Base-by-base conservation (phyloP, 176 grass and related monocot species). In the Eleusine indica region DNA sequence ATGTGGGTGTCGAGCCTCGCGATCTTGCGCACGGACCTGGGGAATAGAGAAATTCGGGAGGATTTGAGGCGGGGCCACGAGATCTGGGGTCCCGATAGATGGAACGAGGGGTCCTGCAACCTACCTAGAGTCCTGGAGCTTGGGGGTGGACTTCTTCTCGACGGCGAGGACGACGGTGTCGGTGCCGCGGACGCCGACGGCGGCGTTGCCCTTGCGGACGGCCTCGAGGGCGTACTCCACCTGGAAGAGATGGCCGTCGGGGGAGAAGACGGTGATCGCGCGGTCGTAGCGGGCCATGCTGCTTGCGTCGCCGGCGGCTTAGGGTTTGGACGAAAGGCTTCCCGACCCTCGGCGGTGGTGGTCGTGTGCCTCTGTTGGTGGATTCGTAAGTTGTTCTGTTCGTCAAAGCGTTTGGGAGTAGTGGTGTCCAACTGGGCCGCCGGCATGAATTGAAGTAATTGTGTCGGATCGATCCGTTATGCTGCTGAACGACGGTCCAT, bases 171-270 rank as follows among this genome's bases (percentile, higher is more conserved):
- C 97, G 86, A 94, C 89, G 75, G 91, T 94, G 91, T 99, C 97
- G 30, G 63, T 64, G 85, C 97, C 97, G 71, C 97, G 93, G 70
- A 99, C 93, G 81, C 96, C 96, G 70, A 99, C 96, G 58, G 96
- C 96, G 51, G 96, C 96, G 97, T 99, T 99, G 7, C 93, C 93
- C 88, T 99, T 99, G 75, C 93, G 97, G 72, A 99, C 97, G 44
- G 93, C 97, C 90, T 99, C 97, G 83, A 99, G 93, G 12, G 97
- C 97, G 81, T 99, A 99, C 83, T 99, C 97, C 7, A 99, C 97
- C 97, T 99, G 97, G 87, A 99, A 99, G 80, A 99, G 97, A 88
- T 99, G 93, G 18, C 97, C 97, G 78, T 99, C 93, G 25, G 97
- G 97, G 39, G 97, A 99, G 93, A 99, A 99, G 10, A 99, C 97